Conservation (phyloP, 2,329 filamentous ascomycete genomes). For the Epicoccum sorghinum region DNA sequence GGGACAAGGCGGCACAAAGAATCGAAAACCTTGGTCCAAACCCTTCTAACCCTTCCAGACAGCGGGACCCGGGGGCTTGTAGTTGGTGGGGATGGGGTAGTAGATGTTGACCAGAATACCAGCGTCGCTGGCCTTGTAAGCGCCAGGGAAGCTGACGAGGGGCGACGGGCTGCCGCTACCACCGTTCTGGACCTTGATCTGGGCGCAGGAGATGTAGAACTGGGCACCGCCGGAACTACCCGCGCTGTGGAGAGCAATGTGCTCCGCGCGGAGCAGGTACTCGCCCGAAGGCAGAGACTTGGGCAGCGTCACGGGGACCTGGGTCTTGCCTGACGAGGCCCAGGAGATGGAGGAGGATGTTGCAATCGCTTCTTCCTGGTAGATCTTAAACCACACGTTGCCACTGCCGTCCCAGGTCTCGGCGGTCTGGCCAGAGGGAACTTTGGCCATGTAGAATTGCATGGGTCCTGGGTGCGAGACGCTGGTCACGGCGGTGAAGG, state of each 20-base stretch:
- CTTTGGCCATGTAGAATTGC: slow-evolving; percentile 48
- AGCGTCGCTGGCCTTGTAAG: slow-evolving; percentile 42
- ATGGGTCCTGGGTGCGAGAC: slow-evolving; percentile 44
- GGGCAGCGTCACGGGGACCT: slow-evolving; percentile 47
- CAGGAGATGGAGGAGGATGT: slow-evolving; percentile 1
- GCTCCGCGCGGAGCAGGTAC: slow-evolving; percentile 55
- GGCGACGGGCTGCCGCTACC: slow-evolving; percentile 45
- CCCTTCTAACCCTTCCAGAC: slow-evolving; percentile 33
- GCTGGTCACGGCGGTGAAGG: slow-evolving; percentile 35
- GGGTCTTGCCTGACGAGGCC: background rate
- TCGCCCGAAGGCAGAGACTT: slow-evolving; percentile 49
- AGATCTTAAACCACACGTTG: slow-evolving; percentile 47
- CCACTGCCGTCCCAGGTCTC: slow-evolving; percentile 42
- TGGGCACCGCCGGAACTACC: slow-evolving; percentile 43
- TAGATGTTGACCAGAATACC: slow-evolving; percentile 45
- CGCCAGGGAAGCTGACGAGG: slow-evolving; percentile 51
- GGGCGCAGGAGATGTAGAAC: slow-evolving; percentile 55
- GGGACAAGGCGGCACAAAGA: background rate
- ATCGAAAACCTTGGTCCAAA: background rate
- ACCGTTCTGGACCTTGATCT: slow-evolving; percentile 50
- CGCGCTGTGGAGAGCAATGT: slow-evolving; percentile 54
- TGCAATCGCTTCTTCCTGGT: slow-evolving; percentile 25
- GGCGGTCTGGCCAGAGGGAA: slow-evolving; percentile 38
- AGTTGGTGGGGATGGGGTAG: slow-evolving; percentile 20
- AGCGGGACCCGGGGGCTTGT: slow-evolving; percentile 38